phyloP scores from a whole-genome alignment of 495 filamentous ascomycete genomes.

The Annulohypoxylon maeteangense region DNA sequence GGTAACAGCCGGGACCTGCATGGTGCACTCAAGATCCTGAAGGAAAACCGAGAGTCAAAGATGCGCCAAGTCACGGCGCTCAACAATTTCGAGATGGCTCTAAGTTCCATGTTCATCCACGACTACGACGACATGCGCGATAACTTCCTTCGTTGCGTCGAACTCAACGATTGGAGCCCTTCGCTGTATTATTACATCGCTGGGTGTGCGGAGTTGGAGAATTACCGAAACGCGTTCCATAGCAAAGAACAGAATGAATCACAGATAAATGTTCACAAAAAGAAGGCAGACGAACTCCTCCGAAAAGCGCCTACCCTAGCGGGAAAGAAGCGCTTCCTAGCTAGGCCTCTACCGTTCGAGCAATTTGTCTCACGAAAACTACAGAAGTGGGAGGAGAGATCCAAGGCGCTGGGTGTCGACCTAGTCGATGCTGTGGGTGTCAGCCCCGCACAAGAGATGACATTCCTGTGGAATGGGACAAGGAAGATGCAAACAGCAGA shows the following conservation, averaged over 20 bases:
- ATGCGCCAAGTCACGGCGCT: slow-evolving; percentile 88
- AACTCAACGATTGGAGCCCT: slow-evolving; percentile 91
- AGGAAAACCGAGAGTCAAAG: slow-evolving; percentile 66
- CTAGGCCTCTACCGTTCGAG: slow-evolving; percentile 89
- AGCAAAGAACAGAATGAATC: slow-evolving; percentile 65
- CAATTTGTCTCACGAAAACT: slow-evolving; percentile 86
- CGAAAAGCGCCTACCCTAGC: slow-evolving; percentile 76
- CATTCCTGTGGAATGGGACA: slow-evolving; percentile 89
- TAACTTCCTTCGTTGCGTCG: slow-evolving; percentile 80
- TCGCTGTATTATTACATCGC: slow-evolving; percentile 91
- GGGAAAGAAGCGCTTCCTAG: slow-evolving; percentile 91
- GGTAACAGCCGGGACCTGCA: slow-evolving; percentile 73
- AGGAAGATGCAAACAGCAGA: slow-evolving; percentile 78
- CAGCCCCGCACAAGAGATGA: slow-evolving; percentile 90
- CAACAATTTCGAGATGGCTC: slow-evolving; percentile 82
- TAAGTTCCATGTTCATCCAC: slow-evolving; percentile 83
- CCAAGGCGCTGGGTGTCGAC: slow-evolving; percentile 72
- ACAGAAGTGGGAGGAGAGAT: slow-evolving; percentile 87
- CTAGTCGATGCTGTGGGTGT: slow-evolving; percentile 86
- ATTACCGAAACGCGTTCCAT: slow-evolving; percentile 73
- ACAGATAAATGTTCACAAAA: slow-evolving; percentile 58
- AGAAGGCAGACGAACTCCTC: slow-evolving; percentile 74
- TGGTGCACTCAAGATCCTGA: slow-evolving; percentile 73
- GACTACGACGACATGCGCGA: slow-evolving; percentile 75
- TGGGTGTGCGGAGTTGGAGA: slow-evolving; percentile 77